phyloP scores from a whole-genome alignment of 371 early-diverging fungal genomes.

The Mucor racemosus region DNA sequence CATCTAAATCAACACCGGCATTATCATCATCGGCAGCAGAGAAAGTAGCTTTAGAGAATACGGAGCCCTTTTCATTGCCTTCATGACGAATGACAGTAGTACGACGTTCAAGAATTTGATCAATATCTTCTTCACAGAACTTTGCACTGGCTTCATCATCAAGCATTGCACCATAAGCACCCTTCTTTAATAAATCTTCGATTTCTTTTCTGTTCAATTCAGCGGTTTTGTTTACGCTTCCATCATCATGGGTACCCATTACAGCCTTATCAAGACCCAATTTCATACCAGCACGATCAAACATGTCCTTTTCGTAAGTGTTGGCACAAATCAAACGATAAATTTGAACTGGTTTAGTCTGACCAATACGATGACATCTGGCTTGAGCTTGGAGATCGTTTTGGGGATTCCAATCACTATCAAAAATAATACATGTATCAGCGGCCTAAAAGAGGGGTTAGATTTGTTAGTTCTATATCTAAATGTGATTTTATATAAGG shows the following conservation, averaged over 20 bases:
- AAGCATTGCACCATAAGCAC: slow-evolving; percentile 87
- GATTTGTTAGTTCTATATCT: not conserved
- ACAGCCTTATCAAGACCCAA: slow-evolving; percentile 90
- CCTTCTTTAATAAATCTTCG: slow-evolving; percentile 87
- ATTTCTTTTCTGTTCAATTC: slow-evolving; percentile 78
- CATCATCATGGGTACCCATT: slow-evolving; percentile 43
- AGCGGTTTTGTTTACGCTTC: slow-evolving; percentile 19
- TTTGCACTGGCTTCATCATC: slow-evolving; percentile 81
- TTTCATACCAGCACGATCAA: slow-evolving; percentile 93
- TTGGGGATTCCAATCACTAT: slow-evolving; percentile 97
- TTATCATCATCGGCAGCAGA: slow-evolving; percentile 65
- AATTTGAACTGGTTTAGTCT: slow-evolving; percentile 88
- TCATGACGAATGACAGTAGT: slow-evolving; percentile 87
- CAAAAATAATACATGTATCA: slow-evolving; percentile 93
- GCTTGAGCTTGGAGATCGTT: slow-evolving; percentile 95
- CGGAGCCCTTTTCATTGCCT: slow-evolving; percentile 73
- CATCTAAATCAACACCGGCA: slow-evolving; percentile 82
- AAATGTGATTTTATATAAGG: too few species aligned
- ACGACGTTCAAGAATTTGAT: slow-evolving; percentile 89
- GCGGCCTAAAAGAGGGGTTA: slow-evolving; percentile 59
- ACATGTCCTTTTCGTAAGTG: slow-evolving; percentile 95
- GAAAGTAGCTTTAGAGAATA: slow-evolving; percentile 96
- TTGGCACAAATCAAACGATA: slow-evolving; percentile 89
- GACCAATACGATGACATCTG: slow-evolving; percentile 92
- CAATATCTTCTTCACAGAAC: slow-evolving; percentile 97